Percentiles rank a stretch among this genome's conserved stretches.
phyloP scores from a whole-genome alignment of 1,284 basidiomycete genomes.

The Quambalaria eucalypti region DNA sequence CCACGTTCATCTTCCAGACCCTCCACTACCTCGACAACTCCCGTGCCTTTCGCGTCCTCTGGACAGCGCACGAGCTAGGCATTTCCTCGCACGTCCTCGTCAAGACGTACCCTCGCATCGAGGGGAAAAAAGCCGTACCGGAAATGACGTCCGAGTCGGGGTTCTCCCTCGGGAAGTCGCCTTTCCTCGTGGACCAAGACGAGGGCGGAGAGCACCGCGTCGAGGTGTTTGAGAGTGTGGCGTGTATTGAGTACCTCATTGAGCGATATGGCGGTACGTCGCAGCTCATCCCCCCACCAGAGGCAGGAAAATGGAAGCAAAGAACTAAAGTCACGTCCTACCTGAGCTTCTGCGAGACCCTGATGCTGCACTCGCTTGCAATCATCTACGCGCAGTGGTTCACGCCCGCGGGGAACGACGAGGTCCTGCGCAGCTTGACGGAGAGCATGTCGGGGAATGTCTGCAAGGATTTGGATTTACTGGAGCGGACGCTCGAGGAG shows the following conservation, averaged over 20 bases:
- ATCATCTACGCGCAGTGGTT: constrained; percentile 12
- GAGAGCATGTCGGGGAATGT: constrained; percentile 4
- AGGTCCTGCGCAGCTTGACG: background rate
- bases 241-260: constrained; percentile 9
- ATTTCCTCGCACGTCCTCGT: constrained; percentile 1
- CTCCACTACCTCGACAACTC: constrained; percentile 11
- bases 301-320: background rate
- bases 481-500: constrained; percentile 2
- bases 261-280: constrained; percentile 3
- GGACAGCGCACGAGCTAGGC: constrained; percentile 7
- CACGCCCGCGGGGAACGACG: constrained; percentile 2
- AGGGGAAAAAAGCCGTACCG: constrained; percentile 10
- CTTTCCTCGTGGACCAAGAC: constrained; percentile 7
- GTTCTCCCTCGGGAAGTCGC: constrained; percentile 9
- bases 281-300: constrained; percentile 1
- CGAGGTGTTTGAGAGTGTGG: constrained; percentile 8
- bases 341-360: constrained; percentile 9
- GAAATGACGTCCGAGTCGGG: constrained; percentile 8
- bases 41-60: constrained; percentile 7
- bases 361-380: constrained; percentile 7
- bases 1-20: background rate
- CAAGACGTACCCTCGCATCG: constrained; percentile 6
- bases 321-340: constrained; percentile 1
- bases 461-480: constrained; percentile 7
- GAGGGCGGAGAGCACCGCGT: constrained; percentile 3